These are phyloP conservation scores for Hypoxylon subgilvum DNA, from an alignment of 495 filamentous ascomycete genomes.

Conservation along the genomic window DNA sequence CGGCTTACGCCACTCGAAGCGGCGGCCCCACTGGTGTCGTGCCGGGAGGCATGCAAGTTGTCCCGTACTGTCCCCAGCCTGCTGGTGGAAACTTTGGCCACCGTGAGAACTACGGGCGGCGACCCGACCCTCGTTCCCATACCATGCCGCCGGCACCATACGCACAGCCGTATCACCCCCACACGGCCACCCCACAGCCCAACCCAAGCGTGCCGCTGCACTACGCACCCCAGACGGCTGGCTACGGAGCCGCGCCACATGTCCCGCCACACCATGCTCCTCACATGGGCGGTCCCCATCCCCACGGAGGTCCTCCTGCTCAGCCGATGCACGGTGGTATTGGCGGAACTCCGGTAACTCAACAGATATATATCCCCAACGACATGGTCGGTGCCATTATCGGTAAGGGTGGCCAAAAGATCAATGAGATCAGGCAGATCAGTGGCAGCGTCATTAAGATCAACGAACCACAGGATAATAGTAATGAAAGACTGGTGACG, in stretches of 20 bases:
- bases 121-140: slow-evolving; percentile 69
- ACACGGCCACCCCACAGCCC: slow-evolving; percentile 64
- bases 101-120: slow-evolving; percentile 82
- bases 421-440: slow-evolving; percentile 97
- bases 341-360: slow-evolving; percentile 86
- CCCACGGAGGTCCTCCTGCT: slow-evolving; percentile 64
- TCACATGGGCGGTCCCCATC: slow-evolving; percentile 58
- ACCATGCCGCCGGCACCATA: slow-evolving; percentile 55
- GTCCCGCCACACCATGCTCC: slow-evolving; percentile 72
- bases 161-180: slow-evolving; percentile 68
- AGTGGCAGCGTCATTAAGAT: slow-evolving; percentile 99
- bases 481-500: slow-evolving; percentile 95
- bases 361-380: slow-evolving; percentile 98
- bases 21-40: slow-evolving; percentile 91
- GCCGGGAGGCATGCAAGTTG: slow-evolving; percentile 95
- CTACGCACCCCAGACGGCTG: slow-evolving; percentile 60
- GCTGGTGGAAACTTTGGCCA: slow-evolving; percentile 90
- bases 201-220: slow-evolving; percentile 73
- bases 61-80: slow-evolving; percentile 92
- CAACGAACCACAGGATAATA: slow-evolving; percentile 98
- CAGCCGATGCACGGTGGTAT: slow-evolving; percentile 75
- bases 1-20: slow-evolving; percentile 93
- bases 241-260: slow-evolving; percentile 75
- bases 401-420: slow-evolving; percentile 97
- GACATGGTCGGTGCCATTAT: slow-evolving; percentile 99